Conservation (phyloP, 371 early-diverging fungal species). For the Circinella minor region DNA sequence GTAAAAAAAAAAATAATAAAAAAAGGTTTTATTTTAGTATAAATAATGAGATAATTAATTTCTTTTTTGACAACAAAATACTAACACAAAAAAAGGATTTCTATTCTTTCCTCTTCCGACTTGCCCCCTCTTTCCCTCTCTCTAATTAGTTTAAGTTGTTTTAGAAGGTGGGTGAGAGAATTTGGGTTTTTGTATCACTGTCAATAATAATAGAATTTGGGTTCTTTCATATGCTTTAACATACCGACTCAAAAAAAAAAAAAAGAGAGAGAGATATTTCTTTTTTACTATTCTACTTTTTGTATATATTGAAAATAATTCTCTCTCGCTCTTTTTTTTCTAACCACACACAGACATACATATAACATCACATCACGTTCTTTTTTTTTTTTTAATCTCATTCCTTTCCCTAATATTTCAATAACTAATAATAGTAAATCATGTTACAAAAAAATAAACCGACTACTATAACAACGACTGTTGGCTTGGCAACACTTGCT, state of each 20-base stretch:
- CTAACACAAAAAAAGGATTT: neutral
- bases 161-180: too few species aligned
- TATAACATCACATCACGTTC: neutral
- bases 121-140: too few species aligned
- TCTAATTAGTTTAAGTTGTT: too few species aligned
- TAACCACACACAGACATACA: neutral
- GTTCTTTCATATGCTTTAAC: neutral
- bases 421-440: neutral
- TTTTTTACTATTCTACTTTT: too few species aligned
- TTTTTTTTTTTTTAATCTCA: neutral
- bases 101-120: too few species aligned
- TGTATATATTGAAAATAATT: too few species aligned
- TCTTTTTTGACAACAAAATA: too few species aligned
- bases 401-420: conserved; percentile 3
- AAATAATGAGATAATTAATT: too few species aligned
- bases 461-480: neutral
- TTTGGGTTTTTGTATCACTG: neutral
- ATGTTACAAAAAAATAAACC: neutral
- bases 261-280: too few species aligned
- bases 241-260: too few species aligned
- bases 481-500: neutral
- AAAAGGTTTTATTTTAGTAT: too few species aligned
- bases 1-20: neutral
- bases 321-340: too few species aligned
- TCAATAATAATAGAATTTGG: neutral